Conservation (phyloP, 108 stramenopile species). For the Cyclotella choctawhatcheeana region DNA sequence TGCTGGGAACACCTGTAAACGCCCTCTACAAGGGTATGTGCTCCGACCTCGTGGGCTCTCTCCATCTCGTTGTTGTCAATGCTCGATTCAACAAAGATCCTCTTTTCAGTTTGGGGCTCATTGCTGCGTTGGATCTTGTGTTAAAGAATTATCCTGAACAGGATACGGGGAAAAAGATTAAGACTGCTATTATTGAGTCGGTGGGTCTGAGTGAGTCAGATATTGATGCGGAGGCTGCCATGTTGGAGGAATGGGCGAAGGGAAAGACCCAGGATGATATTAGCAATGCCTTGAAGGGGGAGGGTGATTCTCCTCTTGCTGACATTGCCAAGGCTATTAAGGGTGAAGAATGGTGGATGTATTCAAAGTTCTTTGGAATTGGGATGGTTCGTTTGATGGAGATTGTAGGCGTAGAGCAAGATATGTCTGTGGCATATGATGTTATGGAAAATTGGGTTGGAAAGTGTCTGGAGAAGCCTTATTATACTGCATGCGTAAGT, state of each 20-base stretch:
- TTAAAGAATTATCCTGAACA: slow-evolving; percentile 93
- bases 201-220: slow-evolving; percentile 82
- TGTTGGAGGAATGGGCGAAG: slow-evolving; percentile 78
- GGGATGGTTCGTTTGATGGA: slow-evolving; percentile 89
- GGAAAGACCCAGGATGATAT: slow-evolving; percentile 91
- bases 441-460: slow-evolving; percentile 91
- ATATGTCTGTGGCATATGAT: slow-evolving; percentile 89
- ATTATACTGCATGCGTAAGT: slow-evolving; percentile 91
- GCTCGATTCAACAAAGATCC: slow-evolving; percentile 90
- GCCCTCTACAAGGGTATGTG: slow-evolving; percentile 92
- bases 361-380: slow-evolving; percentile 89
- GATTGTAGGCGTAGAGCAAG: slow-evolving; percentile 78
- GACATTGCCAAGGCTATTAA: slow-evolving; percentile 70
- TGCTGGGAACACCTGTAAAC: slow-evolving; percentile 82
- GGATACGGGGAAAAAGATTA: slow-evolving; percentile 77
- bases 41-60: slow-evolving; percentile 92
- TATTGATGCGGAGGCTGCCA: slow-evolving; percentile 79
- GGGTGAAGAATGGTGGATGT: slow-evolving; percentile 91
- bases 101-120: slow-evolving; percentile 84
- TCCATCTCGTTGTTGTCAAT: slow-evolving; percentile 91
- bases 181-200: slow-evolving; percentile 79
- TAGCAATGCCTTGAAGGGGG: slow-evolving; percentile 78
- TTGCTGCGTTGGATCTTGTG: slow-evolving; percentile 73
- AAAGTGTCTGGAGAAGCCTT: slow-evolving; percentile 75
- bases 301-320: slow-evolving; percentile 75